Base-by-base conservation (phyloP, 176 grass and related monocot species). In the Oropetium thomaeum region DNA sequence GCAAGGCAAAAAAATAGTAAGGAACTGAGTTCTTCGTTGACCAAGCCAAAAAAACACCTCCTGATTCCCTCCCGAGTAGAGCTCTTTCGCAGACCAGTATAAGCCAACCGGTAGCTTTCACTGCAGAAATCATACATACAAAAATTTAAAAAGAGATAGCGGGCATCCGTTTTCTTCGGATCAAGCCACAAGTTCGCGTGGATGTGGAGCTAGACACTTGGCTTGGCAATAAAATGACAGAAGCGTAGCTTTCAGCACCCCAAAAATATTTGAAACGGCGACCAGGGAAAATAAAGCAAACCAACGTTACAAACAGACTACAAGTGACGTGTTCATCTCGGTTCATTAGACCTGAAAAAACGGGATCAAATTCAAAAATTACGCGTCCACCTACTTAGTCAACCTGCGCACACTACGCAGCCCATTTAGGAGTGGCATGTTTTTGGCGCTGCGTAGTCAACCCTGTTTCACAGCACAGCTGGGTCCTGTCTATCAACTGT, bases 11-110 rank as follows among this genome's bases (percentile, higher is more conserved):
- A 51, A 19, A 2, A 43, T n/a, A n/a, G n/a, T n/a, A 69, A 62
- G 62, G 61, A n/a, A n/a, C 33, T 62, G 67, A 68, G 68, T 41
- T 62, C 66, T 68, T 62, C 14, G 35, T 83, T 79, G 85, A 83
- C 85, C 61, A 54, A 74, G 44, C 16, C 42, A 62, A 67, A 69
- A 74, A 79, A 67, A 69, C 80, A 79, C 68, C 33, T 33, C 27
- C 65, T 68, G 41, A 44, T 60, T 2, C 34, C 53, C 75, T 79
- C 33, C 71, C 42, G 63, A 69, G 38, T 10, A 65, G 48, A 66
- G 4, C 43, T 69, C 75, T 70, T 38, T 45, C 62, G 28, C 11
- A 67, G 68, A 55, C 26, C 86, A 69, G 55, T 63, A 79, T 17
- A n/a, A 27, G 29, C 12, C 75, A 75, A 32, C 35, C 37, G 10